phyloP scores from a whole-genome alignment of 208 protist genomes.

The Leishmania gerbilli region DNA sequence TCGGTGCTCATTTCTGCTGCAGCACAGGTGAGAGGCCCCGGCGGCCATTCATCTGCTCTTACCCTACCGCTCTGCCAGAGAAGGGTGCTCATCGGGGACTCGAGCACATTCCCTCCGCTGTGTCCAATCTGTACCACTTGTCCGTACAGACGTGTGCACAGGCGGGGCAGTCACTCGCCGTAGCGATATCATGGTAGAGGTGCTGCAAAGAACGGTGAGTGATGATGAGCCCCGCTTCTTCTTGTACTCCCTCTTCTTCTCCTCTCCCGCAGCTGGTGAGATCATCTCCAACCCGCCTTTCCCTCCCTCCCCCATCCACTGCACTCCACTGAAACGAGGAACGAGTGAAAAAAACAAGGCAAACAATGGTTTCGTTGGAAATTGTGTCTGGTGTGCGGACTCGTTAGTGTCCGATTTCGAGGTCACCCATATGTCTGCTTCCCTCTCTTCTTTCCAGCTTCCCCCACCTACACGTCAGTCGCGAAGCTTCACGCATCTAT shows the following conservation, averaged over 20 bases:
- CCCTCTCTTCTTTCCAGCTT: background rate
- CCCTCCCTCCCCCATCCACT: too few species aligned
- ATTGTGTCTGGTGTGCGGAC: background rate
- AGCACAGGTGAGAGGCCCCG: background rate
- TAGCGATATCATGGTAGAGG: background rate
- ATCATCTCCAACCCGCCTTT: background rate
- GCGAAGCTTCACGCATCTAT: background rate
- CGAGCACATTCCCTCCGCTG: background rate
- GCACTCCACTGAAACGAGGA: background rate
- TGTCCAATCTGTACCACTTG: background rate
- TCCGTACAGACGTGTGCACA: background rate
- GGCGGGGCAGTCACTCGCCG: background rate
- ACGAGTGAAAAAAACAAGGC: background rate
- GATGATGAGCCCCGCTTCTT: background rate
- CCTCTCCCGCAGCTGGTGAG: background rate
- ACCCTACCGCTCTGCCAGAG: background rate
- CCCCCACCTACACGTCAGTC: background rate
- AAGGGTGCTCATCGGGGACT: background rate
- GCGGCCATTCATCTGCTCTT: background rate
- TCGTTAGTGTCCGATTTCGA: background rate
- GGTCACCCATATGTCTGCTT: background rate
- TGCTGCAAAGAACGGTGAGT: background rate
- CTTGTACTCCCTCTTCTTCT: conserved; percentile 1
- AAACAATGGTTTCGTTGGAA: background rate
- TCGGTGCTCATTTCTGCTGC: background rate